Base-by-base conservation (phyloP, 257 asterid genomes). In the Nicotiana sylvestris region DNA sequence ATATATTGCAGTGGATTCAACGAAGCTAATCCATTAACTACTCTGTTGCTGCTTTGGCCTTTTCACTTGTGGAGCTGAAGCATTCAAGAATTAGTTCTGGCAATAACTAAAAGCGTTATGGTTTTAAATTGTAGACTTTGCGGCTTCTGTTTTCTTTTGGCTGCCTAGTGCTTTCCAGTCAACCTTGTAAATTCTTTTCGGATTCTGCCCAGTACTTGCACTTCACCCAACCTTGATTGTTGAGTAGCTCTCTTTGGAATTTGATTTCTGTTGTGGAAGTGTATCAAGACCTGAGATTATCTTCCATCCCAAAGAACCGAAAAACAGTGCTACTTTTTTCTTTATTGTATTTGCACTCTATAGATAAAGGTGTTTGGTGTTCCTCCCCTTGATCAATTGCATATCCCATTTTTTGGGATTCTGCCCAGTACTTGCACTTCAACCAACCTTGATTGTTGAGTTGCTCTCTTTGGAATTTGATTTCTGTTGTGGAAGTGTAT, bases 1-100 rank as follows among this genome's bases (percentile, higher is more conserved):
- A 95, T 84, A 83, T 92, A 81, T 88, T 85, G 87, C 91, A 85
- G 69, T 95, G 95, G 97, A 82, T 89, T 88, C 60, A 84, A 70
- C 87, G 78, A 46, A 84, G 70, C 78, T 90, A 87, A 69, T 87
- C 81, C 25, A 16, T 37, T 29, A 29, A 53, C 55, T 81, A 57
- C 7, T 56, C 25, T 46, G 61, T 29, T 16, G 16, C 17, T 77
- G 78, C 12, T 12, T 86, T 86, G 78, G 51, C 56, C 4, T 58
- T 30, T 61, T 74, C n/a, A 78, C 77, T 67, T 1, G 49, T 57
- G 27, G 16, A 51, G 30, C 33, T 33, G 66, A 46, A 56, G 29
- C 25, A 25, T 18, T 39, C 80, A 6, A 53, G 80, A 67, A 3
- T 32, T 25, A 76, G 78, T 11, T 79, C 15, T 29, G 27, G 58